Evolutionary conservation across 352 stramenopile species (phyloP).

Genomic region (Globisporangium carolinianum): DNA sequence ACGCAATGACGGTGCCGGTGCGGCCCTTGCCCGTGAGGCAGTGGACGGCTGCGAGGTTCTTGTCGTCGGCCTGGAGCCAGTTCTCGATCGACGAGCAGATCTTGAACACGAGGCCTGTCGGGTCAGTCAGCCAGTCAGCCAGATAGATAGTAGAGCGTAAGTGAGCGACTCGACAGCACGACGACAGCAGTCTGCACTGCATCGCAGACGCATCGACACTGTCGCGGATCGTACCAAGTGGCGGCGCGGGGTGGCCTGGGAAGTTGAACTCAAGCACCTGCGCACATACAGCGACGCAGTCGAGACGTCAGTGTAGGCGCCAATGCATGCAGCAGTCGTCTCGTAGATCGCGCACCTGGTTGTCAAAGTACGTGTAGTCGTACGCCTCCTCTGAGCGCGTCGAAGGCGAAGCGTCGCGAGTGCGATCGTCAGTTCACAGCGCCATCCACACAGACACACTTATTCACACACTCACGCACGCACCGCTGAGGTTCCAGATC

Average conservation of each 20-base stretch:
- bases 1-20: slow-evolving; percentile 92
- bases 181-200: no score
- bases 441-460: neutral
- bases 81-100: slow-evolving; percentile 96
- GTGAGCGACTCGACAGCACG: no score
- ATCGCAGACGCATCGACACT: neutral
- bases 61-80: slow-evolving; percentile 93
- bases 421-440: neutral
- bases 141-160: neutral
- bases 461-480: neutral
- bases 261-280: slow-evolving; percentile 94
- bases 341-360: slow-evolving; percentile 46
- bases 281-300: slow-evolving; percentile 12
- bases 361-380: slow-evolving; percentile 92
- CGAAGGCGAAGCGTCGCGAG: no score
- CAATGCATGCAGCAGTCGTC: no score
- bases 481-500: slow-evolving; percentile 96
- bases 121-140: neutral
- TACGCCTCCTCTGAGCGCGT: slow-evolving; percentile 89
- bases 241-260: slow-evolving; percentile 93
- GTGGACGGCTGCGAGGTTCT: slow-evolving; percentile 95
- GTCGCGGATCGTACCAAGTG: slow-evolving; percentile 56
- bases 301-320: neutral
- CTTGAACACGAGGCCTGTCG: slow-evolving; percentile 91
- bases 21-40: slow-evolving; percentile 95